Evolutionary conservation across 495 filamentous ascomycete species (phyloP).

Genomic region (Jackrogersella minutella): DNA sequence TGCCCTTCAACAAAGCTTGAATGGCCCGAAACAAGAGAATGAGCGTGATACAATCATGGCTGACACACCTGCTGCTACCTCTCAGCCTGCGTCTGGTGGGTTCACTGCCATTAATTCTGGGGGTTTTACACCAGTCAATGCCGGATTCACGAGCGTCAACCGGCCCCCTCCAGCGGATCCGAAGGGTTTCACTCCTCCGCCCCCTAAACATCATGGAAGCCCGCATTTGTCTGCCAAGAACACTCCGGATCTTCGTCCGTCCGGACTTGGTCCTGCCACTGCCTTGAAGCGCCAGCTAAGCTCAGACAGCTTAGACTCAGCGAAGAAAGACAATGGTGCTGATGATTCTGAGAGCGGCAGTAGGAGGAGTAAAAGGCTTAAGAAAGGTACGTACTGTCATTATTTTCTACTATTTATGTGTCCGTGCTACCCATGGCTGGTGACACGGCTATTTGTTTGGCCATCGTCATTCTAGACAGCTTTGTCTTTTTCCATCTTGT

Average conservation of each 20-base stretch:
- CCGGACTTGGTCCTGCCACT: conserved; percentile 60
- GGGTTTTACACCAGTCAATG: conserved; percentile 56
- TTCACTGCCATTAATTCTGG: conserved; percentile 80
- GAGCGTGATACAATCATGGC: conserved; percentile 62
- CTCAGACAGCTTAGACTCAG: conserved; percentile 70
- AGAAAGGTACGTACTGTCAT: conserved; percentile 74
- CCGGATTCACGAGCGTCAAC: conserved; percentile 83
- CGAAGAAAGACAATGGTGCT: conserved; percentile 63
- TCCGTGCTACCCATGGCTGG: background rate
- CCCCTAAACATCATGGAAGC: conserved; percentile 58
- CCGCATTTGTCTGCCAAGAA: conserved; percentile 63
- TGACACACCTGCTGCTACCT: conserved; percentile 56
- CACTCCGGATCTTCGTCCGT: conserved; percentile 66
- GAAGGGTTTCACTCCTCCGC: conserved; percentile 54
- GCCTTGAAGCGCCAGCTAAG: conserved; percentile 84
- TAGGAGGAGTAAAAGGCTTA: conserved; percentile 88
- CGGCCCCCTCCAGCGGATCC: conserved; percentile 50
- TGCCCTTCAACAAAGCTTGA: conserved; percentile 70
- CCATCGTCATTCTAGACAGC: background rate
- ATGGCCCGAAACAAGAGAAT: conserved; percentile 55
- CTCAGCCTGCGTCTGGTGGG: conserved; percentile 58
- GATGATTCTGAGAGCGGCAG: conserved; percentile 77
- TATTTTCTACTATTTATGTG: background rate
- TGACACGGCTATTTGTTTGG: too few relatives aligned
- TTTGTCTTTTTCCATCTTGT: too few relatives aligned